phyloP scores from a whole-genome alignment of 2,329 filamentous ascomycete species.

The Talaromyces rugulosus region DNA sequence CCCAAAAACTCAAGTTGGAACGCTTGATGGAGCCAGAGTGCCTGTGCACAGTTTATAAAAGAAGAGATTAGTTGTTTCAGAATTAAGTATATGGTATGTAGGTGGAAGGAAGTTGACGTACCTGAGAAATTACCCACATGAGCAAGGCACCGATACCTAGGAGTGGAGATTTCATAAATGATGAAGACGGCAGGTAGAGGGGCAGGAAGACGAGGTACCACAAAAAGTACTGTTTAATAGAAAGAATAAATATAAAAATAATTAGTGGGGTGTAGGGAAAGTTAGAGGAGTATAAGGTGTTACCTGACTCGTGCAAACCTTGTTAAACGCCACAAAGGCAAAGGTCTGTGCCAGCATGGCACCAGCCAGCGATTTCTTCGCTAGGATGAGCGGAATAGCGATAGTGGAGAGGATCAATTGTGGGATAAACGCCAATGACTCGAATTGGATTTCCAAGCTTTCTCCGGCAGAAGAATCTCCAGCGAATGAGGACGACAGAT shows the following conservation, averaged over 20 bases:
- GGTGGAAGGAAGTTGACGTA: slow-evolving; percentile 18
- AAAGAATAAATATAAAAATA: background rate
- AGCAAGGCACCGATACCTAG: slow-evolving; percentile 62
- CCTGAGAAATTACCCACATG: slow-evolving; percentile 73
- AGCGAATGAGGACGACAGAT: slow-evolving; percentile 59
- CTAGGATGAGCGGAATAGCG: slow-evolving; percentile 69
- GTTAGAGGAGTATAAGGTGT: slow-evolving; percentile 19
- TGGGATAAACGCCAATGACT: slow-evolving; percentile 82
- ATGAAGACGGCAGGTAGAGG: slow-evolving; percentile 79
- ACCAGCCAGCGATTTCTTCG: slow-evolving; percentile 74
- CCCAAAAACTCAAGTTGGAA: slow-evolving; percentile 78
- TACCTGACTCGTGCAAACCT: slow-evolving; percentile 97
- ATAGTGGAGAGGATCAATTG: slow-evolving; percentile 78
- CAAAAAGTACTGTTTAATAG: slow-evolving; percentile 72
- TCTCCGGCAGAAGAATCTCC: slow-evolving; percentile 46
- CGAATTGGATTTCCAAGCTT: slow-evolving; percentile 46
- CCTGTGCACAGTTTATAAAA: slow-evolving; percentile 33
- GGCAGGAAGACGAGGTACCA: slow-evolving; percentile 97
- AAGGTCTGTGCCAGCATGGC: slow-evolving; percentile 95
- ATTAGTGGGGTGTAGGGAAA: too few species aligned
- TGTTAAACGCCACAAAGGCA: slow-evolving; percentile 96
- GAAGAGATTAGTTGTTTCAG: background rate
- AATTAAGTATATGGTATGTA: background rate
- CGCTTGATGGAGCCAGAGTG: slow-evolving; percentile 69
- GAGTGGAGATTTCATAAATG: slow-evolving; percentile 57